Base-by-base conservation (phyloP, 148 eudicot species). In the Suaeda aralocaspica region DNA sequence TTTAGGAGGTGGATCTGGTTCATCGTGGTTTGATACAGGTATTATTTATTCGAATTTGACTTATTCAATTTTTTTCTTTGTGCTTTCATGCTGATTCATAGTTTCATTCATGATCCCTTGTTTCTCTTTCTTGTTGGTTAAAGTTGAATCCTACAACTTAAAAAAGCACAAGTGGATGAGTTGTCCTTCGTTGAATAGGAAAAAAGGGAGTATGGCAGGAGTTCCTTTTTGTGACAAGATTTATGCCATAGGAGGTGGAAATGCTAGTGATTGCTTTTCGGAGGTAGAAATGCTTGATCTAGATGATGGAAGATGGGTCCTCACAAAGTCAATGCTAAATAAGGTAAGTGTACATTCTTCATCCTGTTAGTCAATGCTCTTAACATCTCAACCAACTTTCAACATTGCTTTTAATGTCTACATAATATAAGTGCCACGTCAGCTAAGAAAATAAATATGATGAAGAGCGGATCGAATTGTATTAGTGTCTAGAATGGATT, bases 221-320 rank as follows among this genome's bases (percentile, higher is more conserved):
- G 84, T 81, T 46, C 77, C 82, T 59, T 55, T 87, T 50, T 1
- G 57, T 57, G 80, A 33, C 44, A 85, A 77, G 71, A 77, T 91
- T 4, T 89, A 72, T 76, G 92, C 90, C 66, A 51, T 87, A 50
- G 97, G 97, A 71, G 95, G 97, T 71, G 89, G 85, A 51, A 67
- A 85, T 80, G 85, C 84, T 26, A 64, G 68, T 46, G 82, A 84
- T 31, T 78, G 90, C 59, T 75, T 81, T 44, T 80, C 92, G 5
- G 86, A 85, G 26, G 92, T 91, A 24, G 95, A 91, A 79, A 72
- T 85, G 78, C 80, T 85, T 34, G 95, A 91, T 67, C 63, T 67
- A 26, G 30, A 82, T 65, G 56, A 75, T 69, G 92, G 92, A 55
- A 81, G 79, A 48, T 91, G 97, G 97, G 77, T 89, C 33, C 49